These are phyloP conservation scores for Trichosanthes cucumerina DNA, from an alignment of 306 rosid species.

Conservation along the genomic window DNA sequence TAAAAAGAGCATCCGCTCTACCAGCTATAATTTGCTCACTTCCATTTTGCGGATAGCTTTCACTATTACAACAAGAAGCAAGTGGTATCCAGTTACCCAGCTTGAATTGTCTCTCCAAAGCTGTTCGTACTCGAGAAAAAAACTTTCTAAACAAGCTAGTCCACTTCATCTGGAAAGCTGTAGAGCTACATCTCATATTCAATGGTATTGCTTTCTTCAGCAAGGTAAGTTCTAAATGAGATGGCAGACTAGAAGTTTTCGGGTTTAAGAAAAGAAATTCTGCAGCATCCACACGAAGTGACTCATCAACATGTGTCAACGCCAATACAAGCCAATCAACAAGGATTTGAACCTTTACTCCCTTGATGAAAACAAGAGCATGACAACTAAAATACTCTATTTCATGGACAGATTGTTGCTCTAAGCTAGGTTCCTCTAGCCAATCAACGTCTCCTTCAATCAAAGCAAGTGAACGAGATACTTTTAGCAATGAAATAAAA, in stretches of 20 bases:
- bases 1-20: conserved; percentile 71
- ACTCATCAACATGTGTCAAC: conserved; percentile 83
- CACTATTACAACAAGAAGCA: conserved; percentile 18
- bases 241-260: conserved; percentile 82
- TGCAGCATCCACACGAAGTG: conserved; percentile 93
- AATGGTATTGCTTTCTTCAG: conserved; percentile 81
- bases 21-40: conserved; percentile 25
- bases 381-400: conserved; percentile 18
- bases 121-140: conserved; percentile 84
- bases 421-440: conserved; percentile 29
- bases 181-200: conserved; percentile 92
- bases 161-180: conserved; percentile 99
- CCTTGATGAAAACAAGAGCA: conserved; percentile 74
- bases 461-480: conserved; percentile 80
- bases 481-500: conserved; percentile 89
- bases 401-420: conserved; percentile 18
- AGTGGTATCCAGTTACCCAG: conserved; percentile 72
- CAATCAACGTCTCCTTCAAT: conserved; percentile 91
- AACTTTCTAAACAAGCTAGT: conserved; percentile 83
- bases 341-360: conserved; percentile 52
- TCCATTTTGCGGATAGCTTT: conserved; percentile 27
- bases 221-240: conserved; percentile 77
- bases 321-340: conserved; percentile 88
- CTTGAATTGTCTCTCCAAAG: conserved; percentile 85
- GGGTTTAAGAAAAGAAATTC: conserved; percentile 86